Conservation (phyloP, 192 early-diverging fungal genomes). For the Coemansia sp. region DNA sequence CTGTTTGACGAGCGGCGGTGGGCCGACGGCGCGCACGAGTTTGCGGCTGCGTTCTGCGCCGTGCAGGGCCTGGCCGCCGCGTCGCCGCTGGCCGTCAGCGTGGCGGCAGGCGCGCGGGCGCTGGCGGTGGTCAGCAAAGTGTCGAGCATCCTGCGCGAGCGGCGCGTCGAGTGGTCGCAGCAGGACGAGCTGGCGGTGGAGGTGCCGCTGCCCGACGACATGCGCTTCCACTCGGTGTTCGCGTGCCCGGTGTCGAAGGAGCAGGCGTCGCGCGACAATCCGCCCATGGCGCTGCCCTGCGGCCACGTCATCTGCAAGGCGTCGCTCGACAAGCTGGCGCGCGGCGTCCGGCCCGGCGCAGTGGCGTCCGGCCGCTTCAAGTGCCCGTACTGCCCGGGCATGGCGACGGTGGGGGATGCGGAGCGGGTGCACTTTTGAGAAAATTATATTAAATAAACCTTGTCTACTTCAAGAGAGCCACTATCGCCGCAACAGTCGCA, state of each 20-base stretch:
- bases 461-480: not conserved
- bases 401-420: conserved; percentile 78
- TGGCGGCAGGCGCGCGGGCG: conserved; percentile 81
- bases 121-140: conserved; percentile 93
- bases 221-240: conserved; percentile 95
- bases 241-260: conserved; percentile 97
- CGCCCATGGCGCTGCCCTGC: conserved; percentile 97
- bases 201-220: conserved; percentile 81
- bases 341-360: conserved; percentile 62
- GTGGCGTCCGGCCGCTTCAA: conserved; percentile 73
- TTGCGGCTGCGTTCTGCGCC: conserved; percentile 39
- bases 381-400: conserved; percentile 96
- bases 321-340: conserved; percentile 79
- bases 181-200: conserved; percentile 91
- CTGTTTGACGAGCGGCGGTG: conserved; percentile 35
- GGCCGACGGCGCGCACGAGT: conserved; percentile 33
- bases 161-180: conserved; percentile 87
- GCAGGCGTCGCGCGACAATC: conserved; percentile 88
- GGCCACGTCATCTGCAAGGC: conserved; percentile 97
- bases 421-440: conserved; percentile 61
- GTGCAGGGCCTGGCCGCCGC: conserved; percentile 25
- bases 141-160: conserved; percentile 81
- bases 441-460: not conserved
- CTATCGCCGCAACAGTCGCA: conserved; percentile 27
- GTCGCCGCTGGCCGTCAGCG: conserved; percentile 52